Base-by-base conservation (phyloP, 2,329 filamentous ascomycete genomes). In the Zymoseptoria ardabiliae region DNA sequence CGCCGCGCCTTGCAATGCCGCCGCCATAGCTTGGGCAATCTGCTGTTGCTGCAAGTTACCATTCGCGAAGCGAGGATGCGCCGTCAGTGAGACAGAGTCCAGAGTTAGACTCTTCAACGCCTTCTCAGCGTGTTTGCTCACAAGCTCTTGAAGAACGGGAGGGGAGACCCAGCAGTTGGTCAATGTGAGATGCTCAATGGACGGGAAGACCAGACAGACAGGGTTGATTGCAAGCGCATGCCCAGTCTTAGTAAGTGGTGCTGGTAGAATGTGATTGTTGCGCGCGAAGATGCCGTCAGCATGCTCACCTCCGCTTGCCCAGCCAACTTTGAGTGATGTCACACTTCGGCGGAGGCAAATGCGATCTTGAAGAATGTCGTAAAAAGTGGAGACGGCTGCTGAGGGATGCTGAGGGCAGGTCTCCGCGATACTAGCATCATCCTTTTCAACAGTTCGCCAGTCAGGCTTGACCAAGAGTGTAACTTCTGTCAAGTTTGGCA, bases 151-250 rank as follows among this genome's bases (percentile, higher is more conserved):
- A 30, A 89, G 76, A 1, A 84, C 76, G 49, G 80, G 75, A 0
- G 87, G 86, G 2, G 81, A 81, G 11, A 84, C 75, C 85, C 86
- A 90, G 72, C 86, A 89, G 66, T 90, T 90, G 65, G 83, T 83
- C 8, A 90, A 74, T 0, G 81, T 85, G 2, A 90, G 71, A 54
- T 83, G 76, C 61, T 82, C 76, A 22, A 89, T 71, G 65, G 82
- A 71, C 2, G 81, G 82, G 51, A 90, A 78, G 1, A 71, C 70
- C n/a, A 69, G 57, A 10, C 58, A 57, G 19, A 58, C 51, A 19
- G 20, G 41, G 41, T 54, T 62, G 51, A 55, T 58, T 2, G 63
- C 53, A 23, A 55, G 65, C 50, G 58, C 58, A 21, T 69, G 59
- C n/a, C 66, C 66, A 10, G 65, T 62, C 41, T 57, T 56, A 7